A percentile compares a stretch with the other conserved stretches of the same genome.
Conservation (phyloP, 345 rosid species). For the Xanthoceras sorbifolium region DNA sequence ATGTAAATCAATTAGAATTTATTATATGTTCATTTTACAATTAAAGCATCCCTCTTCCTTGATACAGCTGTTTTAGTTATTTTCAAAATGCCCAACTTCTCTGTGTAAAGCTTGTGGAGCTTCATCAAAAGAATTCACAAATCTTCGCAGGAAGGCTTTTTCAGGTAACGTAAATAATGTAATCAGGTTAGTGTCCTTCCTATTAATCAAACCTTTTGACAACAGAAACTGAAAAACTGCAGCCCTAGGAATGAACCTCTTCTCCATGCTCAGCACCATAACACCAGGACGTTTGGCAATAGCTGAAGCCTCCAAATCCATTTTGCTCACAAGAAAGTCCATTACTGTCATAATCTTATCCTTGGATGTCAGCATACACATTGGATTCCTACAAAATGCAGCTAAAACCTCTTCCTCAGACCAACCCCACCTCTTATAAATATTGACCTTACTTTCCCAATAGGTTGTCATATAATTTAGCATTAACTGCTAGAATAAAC, state of each 20-base stretch:
- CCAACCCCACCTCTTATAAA: constrained; percentile 36
- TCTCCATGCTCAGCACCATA: constrained; percentile 27
- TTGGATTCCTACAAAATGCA: constrained; percentile 20
- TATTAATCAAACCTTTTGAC: constrained; percentile 25
- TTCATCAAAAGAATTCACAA: constrained; percentile 11
- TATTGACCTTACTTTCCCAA: constrained; percentile 27
- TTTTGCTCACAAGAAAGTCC: constrained; percentile 28
- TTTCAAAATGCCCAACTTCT: too few relatives aligned
- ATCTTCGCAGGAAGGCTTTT: constrained; percentile 2
- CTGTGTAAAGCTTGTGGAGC: constrained; percentile 16
- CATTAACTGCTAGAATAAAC: constrained; percentile 22
- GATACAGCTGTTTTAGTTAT: too few relatives aligned
- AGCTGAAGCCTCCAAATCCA: constrained; percentile 23
- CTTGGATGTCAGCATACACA: constrained; percentile 12
- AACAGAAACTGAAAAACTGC: constrained; percentile 22
- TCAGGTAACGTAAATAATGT: background rate
- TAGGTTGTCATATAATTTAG: background rate
- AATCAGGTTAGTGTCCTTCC: background rate
- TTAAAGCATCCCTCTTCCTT: too few relatives aligned
- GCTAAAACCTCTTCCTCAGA: constrained; percentile 21
- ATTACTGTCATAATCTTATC: constrained; percentile 21
- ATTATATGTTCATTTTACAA: too few relatives aligned
- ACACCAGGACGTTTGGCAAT: constrained; percentile 11
- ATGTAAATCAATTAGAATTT: background rate
- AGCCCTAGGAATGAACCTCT: constrained; percentile 34